Conservation (phyloP, 768 basidiomycete genomes). For the Suillus sp. region DNA sequence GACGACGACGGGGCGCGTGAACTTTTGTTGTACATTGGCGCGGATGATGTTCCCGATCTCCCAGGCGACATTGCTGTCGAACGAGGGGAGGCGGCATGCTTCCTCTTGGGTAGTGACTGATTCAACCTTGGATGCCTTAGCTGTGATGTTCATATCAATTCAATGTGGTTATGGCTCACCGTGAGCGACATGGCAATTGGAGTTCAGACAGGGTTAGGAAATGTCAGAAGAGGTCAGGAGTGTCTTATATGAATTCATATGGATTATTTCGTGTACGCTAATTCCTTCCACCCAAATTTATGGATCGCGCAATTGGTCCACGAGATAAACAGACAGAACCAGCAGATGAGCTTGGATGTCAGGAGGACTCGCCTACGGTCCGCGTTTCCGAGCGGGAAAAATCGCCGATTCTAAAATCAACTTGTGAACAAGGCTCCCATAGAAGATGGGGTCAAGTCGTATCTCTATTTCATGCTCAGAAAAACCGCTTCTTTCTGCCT, state of each 20-base stretch:
- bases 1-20: conserved; percentile 27
- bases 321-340: background rate
- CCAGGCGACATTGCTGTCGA: conserved; percentile 38
- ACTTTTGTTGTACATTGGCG: conserved; percentile 18
- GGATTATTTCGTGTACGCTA: background rate
- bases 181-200: conserved; percentile 16
- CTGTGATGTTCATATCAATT: background rate
- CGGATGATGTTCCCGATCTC: conserved; percentile 34
- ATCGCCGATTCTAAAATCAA: background rate
- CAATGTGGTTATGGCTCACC: conserved; percentile 4
- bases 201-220: background rate
- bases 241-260: background rate
- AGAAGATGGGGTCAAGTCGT: background rate
- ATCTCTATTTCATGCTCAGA: background rate
- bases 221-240: background rate
- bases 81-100: conserved; percentile 27
- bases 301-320: background rate
- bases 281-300: background rate
- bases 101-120: conserved; percentile 28
- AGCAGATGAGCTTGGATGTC: background rate
- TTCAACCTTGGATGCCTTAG: conserved; percentile 18
- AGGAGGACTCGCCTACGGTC: conserved; percentile 1
- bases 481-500: background rate
- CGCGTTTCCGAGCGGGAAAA: background rate
- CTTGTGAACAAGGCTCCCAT: background rate